Percentiles rank a stretch among this genome's conserved stretches.
phyloP scores from a whole-genome alignment of 108 stramenopile genomes.

The Ochromonas danica region DNA sequence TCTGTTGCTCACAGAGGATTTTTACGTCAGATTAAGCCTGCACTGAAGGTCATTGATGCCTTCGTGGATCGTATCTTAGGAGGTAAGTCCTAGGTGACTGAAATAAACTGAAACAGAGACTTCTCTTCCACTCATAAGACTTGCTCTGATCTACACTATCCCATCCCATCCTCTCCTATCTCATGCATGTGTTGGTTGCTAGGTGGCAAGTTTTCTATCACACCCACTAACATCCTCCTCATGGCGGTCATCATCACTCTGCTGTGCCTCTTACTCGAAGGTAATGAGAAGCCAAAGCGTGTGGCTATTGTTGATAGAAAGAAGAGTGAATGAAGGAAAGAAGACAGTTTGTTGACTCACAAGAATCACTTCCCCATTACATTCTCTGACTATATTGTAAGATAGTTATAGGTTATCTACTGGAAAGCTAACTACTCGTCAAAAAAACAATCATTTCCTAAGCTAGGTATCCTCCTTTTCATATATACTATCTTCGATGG shows the following conservation, averaged over 20 bases:
- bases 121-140: too few species aligned
- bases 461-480: too few species aligned
- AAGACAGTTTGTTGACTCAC: too few species aligned
- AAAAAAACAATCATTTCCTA: too few species aligned
- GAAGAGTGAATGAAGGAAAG: conserved; percentile 21
- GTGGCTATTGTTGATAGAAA: background rate
- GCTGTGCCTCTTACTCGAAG: conserved; percentile 6
- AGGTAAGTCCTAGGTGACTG: background rate
- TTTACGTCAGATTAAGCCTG: conserved; percentile 22
- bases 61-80: conserved; percentile 21
- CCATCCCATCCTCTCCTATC: too few species aligned
- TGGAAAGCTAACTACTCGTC: too few species aligned
- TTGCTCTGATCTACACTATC: too few species aligned
- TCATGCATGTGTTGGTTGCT: background rate
- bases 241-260: conserved; percentile 4
- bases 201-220: conserved; percentile 30
- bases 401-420: too few species aligned
- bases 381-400: too few species aligned
- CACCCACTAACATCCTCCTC: conserved; percentile 16
- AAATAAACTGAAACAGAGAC: background rate
- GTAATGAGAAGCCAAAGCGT: conserved; percentile 18
- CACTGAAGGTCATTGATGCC: background rate
- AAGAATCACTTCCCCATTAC: too few species aligned
- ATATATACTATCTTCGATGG: too few species aligned
- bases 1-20: conserved; percentile 7